phyloP scores from a whole-genome alignment of 1,284 basidiomycete genomes.

The Moniliella sp. region DNA sequence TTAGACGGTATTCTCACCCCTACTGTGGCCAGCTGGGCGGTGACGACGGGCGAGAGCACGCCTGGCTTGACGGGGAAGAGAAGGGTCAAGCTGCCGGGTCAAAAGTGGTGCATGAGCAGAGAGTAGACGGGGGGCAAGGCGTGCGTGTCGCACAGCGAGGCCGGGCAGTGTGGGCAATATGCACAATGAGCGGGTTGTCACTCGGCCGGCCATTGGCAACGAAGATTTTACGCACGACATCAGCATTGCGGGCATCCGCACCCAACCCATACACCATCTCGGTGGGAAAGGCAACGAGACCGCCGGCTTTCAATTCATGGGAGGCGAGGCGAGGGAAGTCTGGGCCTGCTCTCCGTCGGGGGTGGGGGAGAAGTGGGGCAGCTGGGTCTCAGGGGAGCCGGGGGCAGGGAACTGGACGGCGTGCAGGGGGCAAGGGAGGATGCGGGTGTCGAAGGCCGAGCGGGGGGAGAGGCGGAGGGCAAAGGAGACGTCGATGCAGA shows the following conservation, averaged over 20 bases:
- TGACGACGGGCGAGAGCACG: constrained; percentile 33
- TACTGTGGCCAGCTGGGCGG: constrained; percentile 59
- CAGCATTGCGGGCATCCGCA: constrained; percentile 48
- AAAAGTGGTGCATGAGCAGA: constrained; percentile 50
- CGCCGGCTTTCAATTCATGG: constrained; percentile 13
- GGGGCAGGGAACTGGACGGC: too few relatives aligned
- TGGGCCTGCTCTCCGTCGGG: too few relatives aligned
- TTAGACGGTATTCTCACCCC: constrained; percentile 86
- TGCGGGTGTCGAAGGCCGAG: too few relatives aligned
- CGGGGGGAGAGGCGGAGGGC: too few relatives aligned
- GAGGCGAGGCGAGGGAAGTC: too few relatives aligned
- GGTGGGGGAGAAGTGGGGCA: too few relatives aligned
- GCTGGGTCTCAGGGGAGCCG: too few relatives aligned
- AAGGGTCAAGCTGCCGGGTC: constrained; percentile 83
- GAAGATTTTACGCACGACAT: constrained; percentile 55
- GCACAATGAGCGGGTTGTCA: constrained; percentile 93
- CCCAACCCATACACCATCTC: constrained; percentile 96
- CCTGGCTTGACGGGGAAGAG: constrained; percentile 49
- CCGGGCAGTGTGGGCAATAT: constrained; percentile 70
- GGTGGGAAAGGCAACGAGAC: constrained; percentile 68
- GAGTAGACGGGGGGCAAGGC: constrained; percentile 8
- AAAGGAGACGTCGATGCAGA: too few relatives aligned
- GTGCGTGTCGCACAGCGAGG: constrained; percentile 50
- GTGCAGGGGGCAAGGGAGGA: too few relatives aligned
- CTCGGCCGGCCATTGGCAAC: constrained; percentile 70